These are phyloP conservation scores for Pyrrhoderma noxium DNA, from an alignment of 1,284 basidiomycete species.

Conservation along the genomic window DNA sequence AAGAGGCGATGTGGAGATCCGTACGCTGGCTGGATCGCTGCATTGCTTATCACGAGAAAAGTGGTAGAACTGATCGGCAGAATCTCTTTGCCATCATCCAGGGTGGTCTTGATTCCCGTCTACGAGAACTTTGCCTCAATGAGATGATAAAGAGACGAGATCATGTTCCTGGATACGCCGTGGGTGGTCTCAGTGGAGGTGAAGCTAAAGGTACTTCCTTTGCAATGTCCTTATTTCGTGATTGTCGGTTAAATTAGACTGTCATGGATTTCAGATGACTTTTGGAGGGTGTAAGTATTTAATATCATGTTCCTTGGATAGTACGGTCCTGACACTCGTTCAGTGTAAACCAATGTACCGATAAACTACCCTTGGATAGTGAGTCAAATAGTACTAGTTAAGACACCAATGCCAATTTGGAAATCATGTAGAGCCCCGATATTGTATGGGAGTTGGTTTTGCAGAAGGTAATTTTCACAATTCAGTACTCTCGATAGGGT, in stretches of 20 bases:
- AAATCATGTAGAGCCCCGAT: slow-evolving; percentile 56
- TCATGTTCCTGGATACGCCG: slow-evolving; percentile 72
- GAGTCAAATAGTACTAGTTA: slow-evolving; percentile 26
- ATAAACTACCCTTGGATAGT: slow-evolving; percentile 67
- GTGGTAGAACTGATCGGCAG: slow-evolving; percentile 55
- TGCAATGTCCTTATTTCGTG: slow-evolving; percentile 1
- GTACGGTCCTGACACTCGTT: slow-evolving; percentile 17
- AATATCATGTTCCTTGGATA: not conserved
- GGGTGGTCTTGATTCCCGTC: slow-evolving; percentile 62
- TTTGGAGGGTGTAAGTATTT: slow-evolving; percentile 70
- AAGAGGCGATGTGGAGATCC: slow-evolving; percentile 76
- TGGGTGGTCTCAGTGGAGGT: slow-evolving; percentile 77
- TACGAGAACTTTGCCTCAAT: slow-evolving; percentile 68
- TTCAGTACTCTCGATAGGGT: not conserved
- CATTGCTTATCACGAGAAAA: slow-evolving; percentile 61
- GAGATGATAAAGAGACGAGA: slow-evolving; percentile 73
- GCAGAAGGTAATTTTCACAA: slow-evolving; percentile 59
- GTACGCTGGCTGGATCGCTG: slow-evolving; percentile 83
- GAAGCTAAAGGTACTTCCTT: slow-evolving; percentile 79
- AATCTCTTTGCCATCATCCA: slow-evolving; percentile 87
- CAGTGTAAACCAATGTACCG: slow-evolving; percentile 76
- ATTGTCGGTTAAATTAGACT: not conserved
- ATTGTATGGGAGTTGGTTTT: slow-evolving; percentile 85
- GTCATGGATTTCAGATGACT: slow-evolving; percentile 46
- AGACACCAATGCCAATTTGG: not conserved